These are phyloP conservation scores for Blastobotrys buckinghamii DNA, from an alignment of 1,139 yeast genomes.

Conservation along the genomic window DNA sequence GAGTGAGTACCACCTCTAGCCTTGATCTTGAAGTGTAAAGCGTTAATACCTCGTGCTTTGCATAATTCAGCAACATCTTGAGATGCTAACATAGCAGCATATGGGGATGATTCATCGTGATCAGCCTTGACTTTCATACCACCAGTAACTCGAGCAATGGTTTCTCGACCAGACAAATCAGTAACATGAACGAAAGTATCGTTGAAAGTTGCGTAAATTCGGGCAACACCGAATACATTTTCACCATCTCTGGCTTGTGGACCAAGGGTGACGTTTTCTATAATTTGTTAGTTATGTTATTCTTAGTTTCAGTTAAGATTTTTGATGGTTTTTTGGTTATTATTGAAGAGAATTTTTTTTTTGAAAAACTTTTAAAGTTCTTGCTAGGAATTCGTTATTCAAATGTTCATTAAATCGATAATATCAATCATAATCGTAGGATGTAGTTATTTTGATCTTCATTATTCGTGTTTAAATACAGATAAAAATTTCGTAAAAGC, in stretches of 20 bases:
- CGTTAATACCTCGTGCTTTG: conserved; percentile 99
- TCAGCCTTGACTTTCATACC: conserved; percentile 99
- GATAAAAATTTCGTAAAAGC: too few relatives aligned
- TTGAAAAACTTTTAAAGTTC: too few relatives aligned
- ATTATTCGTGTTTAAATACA: too few relatives aligned
- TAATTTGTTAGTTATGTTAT: not conserved
- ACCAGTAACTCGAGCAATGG: conserved; percentile 99
- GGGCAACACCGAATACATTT: conserved; percentile 99
- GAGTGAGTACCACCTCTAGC: conserved; percentile 99
- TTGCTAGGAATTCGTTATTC: too few relatives aligned
- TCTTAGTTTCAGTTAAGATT: not conserved
- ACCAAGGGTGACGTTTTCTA: conserved; percentile 59
- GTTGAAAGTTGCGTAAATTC: conserved; percentile 99
- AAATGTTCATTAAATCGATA: not conserved
- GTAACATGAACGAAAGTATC: conserved; percentile 99
- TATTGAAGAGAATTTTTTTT: too few relatives aligned
- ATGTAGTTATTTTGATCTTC: too few relatives aligned
- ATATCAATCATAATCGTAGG: too few relatives aligned
- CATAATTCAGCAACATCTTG: conserved; percentile 99
- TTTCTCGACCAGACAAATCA: conserved; percentile 99
- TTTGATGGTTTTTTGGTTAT: not conserved
- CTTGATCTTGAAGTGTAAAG: conserved; percentile 99
- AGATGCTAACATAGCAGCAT: conserved; percentile 99
- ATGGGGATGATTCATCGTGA: conserved; percentile 99
- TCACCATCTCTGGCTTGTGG: conserved; percentile 91